phyloP scores from a whole-genome alignment of 352 stramenopile genomes.

The Globisporangium sylvaticum region DNA sequence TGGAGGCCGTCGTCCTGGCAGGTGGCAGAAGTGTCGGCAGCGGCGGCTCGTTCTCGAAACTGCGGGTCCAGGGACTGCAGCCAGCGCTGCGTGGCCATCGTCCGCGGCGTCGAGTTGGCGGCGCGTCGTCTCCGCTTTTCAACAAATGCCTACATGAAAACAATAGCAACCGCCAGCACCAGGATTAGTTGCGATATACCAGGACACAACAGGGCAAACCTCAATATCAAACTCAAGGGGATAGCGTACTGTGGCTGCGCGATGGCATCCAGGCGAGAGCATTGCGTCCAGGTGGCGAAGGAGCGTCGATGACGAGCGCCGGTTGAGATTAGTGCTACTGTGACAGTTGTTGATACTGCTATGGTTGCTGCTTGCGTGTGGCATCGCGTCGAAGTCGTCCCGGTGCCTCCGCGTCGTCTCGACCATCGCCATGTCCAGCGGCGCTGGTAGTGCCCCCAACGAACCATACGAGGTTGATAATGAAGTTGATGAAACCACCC shows the following conservation, averaged over 20 bases:
- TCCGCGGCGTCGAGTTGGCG: constrained; percentile 48
- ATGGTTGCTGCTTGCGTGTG: not conserved
- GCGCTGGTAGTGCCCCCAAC: not conserved
- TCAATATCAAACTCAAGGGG: no score
- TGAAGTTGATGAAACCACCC: not conserved
- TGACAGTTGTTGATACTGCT: not conserved
- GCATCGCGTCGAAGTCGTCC: not conserved
- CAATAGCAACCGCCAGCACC: not conserved
- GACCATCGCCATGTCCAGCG: constrained; percentile 28
- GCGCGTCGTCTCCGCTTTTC: constrained; percentile 55
- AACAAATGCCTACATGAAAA: constrained; percentile 44
- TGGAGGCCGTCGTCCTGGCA: not conserved
- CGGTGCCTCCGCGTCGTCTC: not conserved
- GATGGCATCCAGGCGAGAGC: constrained; percentile 46
- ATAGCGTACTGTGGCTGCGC: constrained; percentile 41
- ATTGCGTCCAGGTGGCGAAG: constrained; percentile 21
- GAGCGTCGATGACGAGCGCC: not conserved
- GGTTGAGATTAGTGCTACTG: not conserved
- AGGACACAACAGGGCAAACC: no score
- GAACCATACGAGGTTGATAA: not conserved
- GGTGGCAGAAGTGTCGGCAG: not conserved
- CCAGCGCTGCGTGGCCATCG: constrained; percentile 61
- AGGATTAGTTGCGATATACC: no score
- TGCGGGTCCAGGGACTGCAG: constrained; percentile 42
- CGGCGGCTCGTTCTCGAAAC: not conserved